Evolutionary conservation across 1,284 basidiomycete genomes (phyloP).

Genomic region (Ceratorhiza oryzae-sativae): DNA sequence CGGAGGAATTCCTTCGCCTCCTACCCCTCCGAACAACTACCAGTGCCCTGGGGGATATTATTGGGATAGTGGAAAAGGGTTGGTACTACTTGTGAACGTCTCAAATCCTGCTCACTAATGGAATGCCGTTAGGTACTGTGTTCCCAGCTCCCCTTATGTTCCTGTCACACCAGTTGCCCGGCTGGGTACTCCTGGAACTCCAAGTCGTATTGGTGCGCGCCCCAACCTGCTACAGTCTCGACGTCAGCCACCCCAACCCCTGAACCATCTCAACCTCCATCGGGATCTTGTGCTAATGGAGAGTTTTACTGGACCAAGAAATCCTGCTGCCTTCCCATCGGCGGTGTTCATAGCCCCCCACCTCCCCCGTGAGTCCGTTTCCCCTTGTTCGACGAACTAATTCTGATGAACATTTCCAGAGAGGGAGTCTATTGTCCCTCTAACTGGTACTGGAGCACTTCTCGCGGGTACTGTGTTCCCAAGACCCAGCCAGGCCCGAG

Average conservation of each 20-base stretch:
- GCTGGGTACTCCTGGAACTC: conserved; percentile 13
- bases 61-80: conserved; percentile 13
- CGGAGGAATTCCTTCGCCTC: conserved; percentile 18
- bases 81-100: not conserved
- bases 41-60: conserved; percentile 10
- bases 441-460: conserved; percentile 28
- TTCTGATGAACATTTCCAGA: not conserved
- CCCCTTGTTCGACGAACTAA: too few species aligned
- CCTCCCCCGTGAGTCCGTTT: conserved; percentile 28
- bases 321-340: conserved; percentile 25
- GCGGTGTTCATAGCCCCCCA: conserved; percentile 24
- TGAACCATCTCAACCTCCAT: conserved; percentile 11
- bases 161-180: conserved; percentile 2
- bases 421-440: conserved; percentile 28
- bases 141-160: conserved; percentile 11
- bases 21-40: conserved; percentile 19
- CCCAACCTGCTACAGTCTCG: not conserved
- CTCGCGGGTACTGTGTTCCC: conserved; percentile 26
- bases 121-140: conserved; percentile 1
- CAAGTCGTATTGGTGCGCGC: conserved; percentile 19
- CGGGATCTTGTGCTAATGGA: conserved; percentile 27
- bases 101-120: not conserved
- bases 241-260: not conserved
- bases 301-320: conserved; percentile 29
- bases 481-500: conserved; percentile 15